Conservation (phyloP, 2,329 filamentous ascomycete species). For the Coniochaeta sp. region DNA sequence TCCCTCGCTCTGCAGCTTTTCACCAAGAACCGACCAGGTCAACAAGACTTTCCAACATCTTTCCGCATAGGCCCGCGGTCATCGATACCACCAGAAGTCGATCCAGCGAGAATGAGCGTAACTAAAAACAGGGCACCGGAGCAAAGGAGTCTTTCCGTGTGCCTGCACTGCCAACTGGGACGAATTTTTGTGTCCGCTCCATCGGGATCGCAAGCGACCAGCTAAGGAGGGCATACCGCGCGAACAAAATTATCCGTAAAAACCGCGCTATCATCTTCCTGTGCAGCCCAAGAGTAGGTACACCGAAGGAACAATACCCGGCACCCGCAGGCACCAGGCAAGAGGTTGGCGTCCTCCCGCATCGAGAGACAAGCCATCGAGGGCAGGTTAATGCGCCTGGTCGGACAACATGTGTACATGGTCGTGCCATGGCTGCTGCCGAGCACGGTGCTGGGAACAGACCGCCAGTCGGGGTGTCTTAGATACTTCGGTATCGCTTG, state of each 20-base stretch:
- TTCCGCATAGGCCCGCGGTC: slow-evolving; percentile 12
- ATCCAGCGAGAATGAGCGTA: slow-evolving; percentile 13
- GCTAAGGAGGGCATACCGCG: slow-evolving; percentile 58
- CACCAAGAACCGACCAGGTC: slow-evolving; percentile 5
- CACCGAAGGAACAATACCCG: not conserved
- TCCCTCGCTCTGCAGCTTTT: slow-evolving; percentile 10
- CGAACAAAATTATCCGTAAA: slow-evolving; percentile 97
- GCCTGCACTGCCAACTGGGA: slow-evolving; percentile 80
- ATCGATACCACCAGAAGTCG: slow-evolving; percentile 20
- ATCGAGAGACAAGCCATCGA: slow-evolving; percentile 34
- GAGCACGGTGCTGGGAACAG: slow-evolving; percentile 32
- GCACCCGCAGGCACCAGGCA: slow-evolving; percentile 16
- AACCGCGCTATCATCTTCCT: slow-evolving; percentile 63
- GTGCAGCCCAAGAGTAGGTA: slow-evolving; percentile 23
- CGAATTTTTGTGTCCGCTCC: slow-evolving; percentile 92
- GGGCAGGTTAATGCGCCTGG: slow-evolving; percentile 51
- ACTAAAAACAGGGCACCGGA: slow-evolving; percentile 6
- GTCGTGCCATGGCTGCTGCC: slow-evolving; percentile 36
- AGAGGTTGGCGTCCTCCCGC: slow-evolving; percentile 40
- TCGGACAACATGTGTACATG: slow-evolving; percentile 39
- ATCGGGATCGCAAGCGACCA: slow-evolving; percentile 22
- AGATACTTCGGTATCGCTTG: slow-evolving; percentile 7
- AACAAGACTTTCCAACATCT: slow-evolving; percentile 7
- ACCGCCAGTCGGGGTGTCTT: slow-evolving; percentile 12
- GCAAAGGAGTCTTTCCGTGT: slow-evolving; percentile 59